Evolutionary conservation across 2,329 filamentous ascomycete genomes (phyloP), one percentile per base, ranked within the genome.

Genomic region (Aspergillus caelatus): DNA sequence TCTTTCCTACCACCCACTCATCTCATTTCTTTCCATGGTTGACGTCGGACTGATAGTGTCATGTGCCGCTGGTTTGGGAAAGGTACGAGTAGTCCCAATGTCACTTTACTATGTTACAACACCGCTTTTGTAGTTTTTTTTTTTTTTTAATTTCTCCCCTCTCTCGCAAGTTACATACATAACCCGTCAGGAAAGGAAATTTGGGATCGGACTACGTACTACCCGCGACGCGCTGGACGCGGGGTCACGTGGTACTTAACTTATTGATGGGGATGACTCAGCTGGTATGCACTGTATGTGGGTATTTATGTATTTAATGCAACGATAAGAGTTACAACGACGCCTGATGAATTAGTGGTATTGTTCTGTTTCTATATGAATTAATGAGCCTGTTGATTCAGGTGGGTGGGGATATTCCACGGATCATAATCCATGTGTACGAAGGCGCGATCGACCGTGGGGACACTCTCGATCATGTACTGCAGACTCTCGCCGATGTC

Each of bases 401-500:
- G 72, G 68, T 81, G 80, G 57, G 73, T 81, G 11, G 79, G 79
- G 39, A 82, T 68, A 69, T 82, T 82, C 73, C 75, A 79, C 26
- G 72, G 71, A 28, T 78, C 72, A 65, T 84, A 84, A 67, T 84
- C 82, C 56, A 83, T 74, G 70, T 84, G 82, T 2, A 84, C 82
- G 68, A 83, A 84, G 0, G 82, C 82, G 26, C 82, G 70, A 62
- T 79, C 77, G 7, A 79, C 77, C 1, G 77, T 77, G 68, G 76
- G 74, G 64, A 75, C 68, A 68, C 83, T 86, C 76, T 89, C 87
- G 14, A 88, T 79, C 75, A 88, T 89, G 52, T 86, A 81, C 74
- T 88, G 86, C 57, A 89, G 73, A 11, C 82, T 81, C 72, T 89
- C 86, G 26, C 84, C 84, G 30, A 89, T 84, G 66, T 89, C 86